Conservation (phyloP, 495 filamentous ascomycete species). For the Cryomyces minteri region DNA sequence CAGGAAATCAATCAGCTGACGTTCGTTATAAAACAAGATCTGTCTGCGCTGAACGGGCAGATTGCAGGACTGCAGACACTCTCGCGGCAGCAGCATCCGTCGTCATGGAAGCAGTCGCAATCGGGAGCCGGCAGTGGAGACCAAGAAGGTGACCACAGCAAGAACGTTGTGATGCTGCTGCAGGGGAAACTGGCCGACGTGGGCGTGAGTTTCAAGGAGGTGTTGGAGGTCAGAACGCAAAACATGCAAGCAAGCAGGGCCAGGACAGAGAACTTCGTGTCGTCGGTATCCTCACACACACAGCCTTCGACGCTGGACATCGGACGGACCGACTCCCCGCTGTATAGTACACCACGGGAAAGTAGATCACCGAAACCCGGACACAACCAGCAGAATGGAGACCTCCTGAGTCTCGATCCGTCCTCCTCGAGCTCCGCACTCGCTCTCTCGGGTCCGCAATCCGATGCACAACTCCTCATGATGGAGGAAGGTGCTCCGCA, state of each 20-base stretch:
- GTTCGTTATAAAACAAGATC: slow-evolving; percentile 93
- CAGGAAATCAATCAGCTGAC: slow-evolving; percentile 95
- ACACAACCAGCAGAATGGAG: slow-evolving; percentile 30
- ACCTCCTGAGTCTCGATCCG: slow-evolving; percentile 67
- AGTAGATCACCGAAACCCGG: slow-evolving; percentile 40
- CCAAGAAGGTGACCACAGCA: slow-evolving; percentile 91
- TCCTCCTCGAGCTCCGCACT: slow-evolving; percentile 26
- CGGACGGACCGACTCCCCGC: slow-evolving; percentile 46
- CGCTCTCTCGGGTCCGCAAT: slow-evolving; percentile 25
- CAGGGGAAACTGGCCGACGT: slow-evolving; percentile 94
- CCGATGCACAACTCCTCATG: slow-evolving; percentile 76
- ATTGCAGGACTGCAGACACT: slow-evolving; percentile 67
- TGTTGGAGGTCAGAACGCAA: slow-evolving; percentile 89
- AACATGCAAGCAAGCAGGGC: slow-evolving; percentile 91
- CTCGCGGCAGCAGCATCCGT: slow-evolving; percentile 47
- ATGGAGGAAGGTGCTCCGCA: slow-evolving; percentile 83
- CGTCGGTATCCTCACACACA: slow-evolving; percentile 57
- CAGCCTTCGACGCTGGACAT: slow-evolving; percentile 33
- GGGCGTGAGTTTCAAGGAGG: slow-evolving; percentile 87
- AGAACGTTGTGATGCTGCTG: slow-evolving; percentile 84
- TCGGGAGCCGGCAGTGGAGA: slow-evolving; percentile 34
- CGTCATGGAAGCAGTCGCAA: too few relatives aligned
- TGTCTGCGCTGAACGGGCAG: slow-evolving; percentile 71
- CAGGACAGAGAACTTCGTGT: slow-evolving; percentile 90
- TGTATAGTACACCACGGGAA: slow-evolving; percentile 68